Conservation (phyloP, 2,329 filamentous ascomycete species). For the Fusarium chuoi region DNA sequence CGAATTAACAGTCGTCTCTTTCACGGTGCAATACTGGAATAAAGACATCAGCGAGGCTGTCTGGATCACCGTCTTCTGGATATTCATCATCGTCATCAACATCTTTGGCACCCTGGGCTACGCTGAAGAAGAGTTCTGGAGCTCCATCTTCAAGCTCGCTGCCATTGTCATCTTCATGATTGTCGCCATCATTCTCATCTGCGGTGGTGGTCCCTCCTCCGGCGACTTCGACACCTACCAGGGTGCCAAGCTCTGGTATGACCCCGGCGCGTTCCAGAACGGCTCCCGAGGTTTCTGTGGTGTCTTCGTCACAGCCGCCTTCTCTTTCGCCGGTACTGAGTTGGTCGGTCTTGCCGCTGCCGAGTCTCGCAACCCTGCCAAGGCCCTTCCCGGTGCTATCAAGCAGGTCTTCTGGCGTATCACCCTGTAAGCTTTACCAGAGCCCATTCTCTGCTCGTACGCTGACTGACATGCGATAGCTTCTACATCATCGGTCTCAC, state of each 20-base stretch:
- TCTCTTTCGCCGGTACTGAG: conserved; percentile 75
- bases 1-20: conserved; percentile 61
- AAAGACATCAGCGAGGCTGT: conserved; percentile 56
- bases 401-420: conserved; percentile 75
- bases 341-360: conserved; percentile 76
- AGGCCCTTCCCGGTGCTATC: conserved; percentile 79
- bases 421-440: conserved; percentile 47
- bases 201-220: conserved; percentile 64
- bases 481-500: conserved; percentile 63
- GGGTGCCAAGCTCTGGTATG: conserved; percentile 51
- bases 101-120: conserved; percentile 65
- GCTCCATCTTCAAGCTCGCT: conserved; percentile 65
- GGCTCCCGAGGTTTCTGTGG: conserved; percentile 76
- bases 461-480: conserved; percentile 26
- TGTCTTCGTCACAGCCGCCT: conserved; percentile 76
- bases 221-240: conserved; percentile 55
- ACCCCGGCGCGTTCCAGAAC: conserved; percentile 68
- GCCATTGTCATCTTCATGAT: conserved; percentile 72
- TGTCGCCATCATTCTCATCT: conserved; percentile 65
- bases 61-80: conserved; percentile 65
- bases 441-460: conserved; percentile 7
- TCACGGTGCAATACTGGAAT: conserved; percentile 65
- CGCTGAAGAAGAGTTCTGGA: conserved; percentile 66
- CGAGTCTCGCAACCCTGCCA: conserved; percentile 73
- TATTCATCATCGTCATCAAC: conserved; percentile 62